Evolutionary conservation across 1,284 basidiomycete genomes (phyloP), one percentile per base, ranked within the genome.

Genomic region (Termitomyces sp.): DNA sequence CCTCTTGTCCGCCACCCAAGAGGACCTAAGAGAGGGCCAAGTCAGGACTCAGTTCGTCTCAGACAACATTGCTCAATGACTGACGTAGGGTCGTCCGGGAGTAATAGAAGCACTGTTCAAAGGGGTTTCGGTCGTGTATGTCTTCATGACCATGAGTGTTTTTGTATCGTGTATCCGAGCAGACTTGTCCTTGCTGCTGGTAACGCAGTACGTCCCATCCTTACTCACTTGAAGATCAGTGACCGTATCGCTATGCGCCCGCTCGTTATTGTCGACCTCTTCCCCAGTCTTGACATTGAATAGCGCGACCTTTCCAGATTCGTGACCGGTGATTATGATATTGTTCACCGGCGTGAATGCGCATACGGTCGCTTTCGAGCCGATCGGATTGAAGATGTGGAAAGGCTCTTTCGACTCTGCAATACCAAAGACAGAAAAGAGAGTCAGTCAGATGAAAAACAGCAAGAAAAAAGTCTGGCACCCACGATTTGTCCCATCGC

Each of bases 1-100:
- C 96, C 68, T 98, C 96, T 73, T 98, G 96, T 53, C 96, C 96
- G 72, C 96, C 96, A 52, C 97, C 97, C 40, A 98, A 77, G 33
- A 97, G 81, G 48, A 96, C 77, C 89, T 92, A 60, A 28, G 48
- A 47, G 13, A 17, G 13, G 30, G 4, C 15, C 12, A 34, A 19
- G 17, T 51, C 12, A 53, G 40, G 7, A 13, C 5, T 7, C 44
- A 12, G 15, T 10, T 24, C 21, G 31, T n/a, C 4, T 44, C 45
- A 50, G 24, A 24, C 5, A 26, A 34, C 38, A 52, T 55, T 52
- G 41, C 45, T 28, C 45, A 34, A 38, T 3, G 8, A 65, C 64
- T 56, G 58, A 91, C 90, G 67, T 94, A 98, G 46, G 95, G 96
- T 66, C 86, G 83, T 53, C 81, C 78, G 2, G 92, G 91, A 15